Conservation (phyloP, 139 green algal genomes). For the Dunaliella primolecta region DNA sequence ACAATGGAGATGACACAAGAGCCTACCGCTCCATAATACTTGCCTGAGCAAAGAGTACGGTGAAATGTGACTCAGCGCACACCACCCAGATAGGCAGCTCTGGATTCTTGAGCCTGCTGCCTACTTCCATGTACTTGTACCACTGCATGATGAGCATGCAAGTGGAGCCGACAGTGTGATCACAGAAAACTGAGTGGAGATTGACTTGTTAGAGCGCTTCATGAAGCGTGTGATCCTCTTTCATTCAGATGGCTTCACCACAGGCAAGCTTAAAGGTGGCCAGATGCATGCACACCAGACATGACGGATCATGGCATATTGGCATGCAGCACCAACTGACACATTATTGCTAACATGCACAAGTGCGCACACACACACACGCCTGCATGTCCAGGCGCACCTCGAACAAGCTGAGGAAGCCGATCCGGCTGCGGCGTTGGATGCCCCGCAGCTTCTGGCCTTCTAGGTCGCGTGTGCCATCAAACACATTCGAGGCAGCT, state of each 20-base stretch:
- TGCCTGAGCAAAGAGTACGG: constrained; percentile 49
- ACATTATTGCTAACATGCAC: no score
- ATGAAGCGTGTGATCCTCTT: no score
- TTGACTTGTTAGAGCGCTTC: neutral
- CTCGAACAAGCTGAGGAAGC: constrained; percentile 68
- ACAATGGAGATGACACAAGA: no score
- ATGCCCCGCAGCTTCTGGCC: constrained; percentile 47
- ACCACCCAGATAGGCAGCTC: constrained; percentile 69
- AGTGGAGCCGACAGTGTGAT: neutral
- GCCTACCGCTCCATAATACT: no score
- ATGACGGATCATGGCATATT: no score
- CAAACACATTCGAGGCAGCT: constrained; percentile 59
- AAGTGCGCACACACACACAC: neutral
- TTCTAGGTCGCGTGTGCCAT: constrained; percentile 50
- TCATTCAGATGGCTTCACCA: no score
- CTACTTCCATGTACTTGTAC: constrained; percentile 55
- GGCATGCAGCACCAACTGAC: no score
- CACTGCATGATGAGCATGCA: constrained; percentile 21
- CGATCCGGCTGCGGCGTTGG: constrained; percentile 30
- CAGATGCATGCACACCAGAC: no score
- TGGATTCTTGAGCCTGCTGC: constrained; percentile 51
- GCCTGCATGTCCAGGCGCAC: constrained; percentile 27
- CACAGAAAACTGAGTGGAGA: neutral
- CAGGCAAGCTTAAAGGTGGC: neutral
- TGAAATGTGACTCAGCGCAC: constrained; percentile 74